A percentile compares a stretch with the other conserved stretches of the same genome.
Conservation (phyloP, 345 rosid genomes). For the Populus pruinosa region DNA sequence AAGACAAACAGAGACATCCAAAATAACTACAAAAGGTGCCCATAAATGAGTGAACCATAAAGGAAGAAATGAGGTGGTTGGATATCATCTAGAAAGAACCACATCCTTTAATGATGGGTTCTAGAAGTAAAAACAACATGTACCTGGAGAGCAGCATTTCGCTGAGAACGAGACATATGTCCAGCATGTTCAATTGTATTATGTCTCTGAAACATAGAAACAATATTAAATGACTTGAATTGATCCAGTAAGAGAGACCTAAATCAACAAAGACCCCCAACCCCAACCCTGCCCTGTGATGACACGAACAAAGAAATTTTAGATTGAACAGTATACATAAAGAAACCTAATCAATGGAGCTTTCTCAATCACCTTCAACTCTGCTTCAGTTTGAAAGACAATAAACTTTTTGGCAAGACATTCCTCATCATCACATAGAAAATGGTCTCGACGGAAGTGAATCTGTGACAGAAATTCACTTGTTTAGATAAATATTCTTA, state of each 20-base stretch:
- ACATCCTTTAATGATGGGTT: background rate
- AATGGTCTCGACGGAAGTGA: slow-evolving; percentile 86
- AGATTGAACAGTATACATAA: background rate
- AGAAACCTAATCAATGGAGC: background rate
- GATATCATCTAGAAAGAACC: background rate
- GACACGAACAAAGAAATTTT: background rate
- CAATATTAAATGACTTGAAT: slow-evolving; percentile 2
- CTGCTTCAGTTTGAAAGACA: slow-evolving; percentile 81
- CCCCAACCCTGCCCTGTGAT: background rate
- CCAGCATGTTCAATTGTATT: slow-evolving; percentile 91
- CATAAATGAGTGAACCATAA: background rate
- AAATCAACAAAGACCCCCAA: background rate
- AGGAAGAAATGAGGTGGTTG: background rate
- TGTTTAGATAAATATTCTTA: background rate
- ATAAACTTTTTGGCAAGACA: slow-evolving; percentile 89
- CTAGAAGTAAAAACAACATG: slow-evolving; percentile 6
- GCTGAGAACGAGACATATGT: slow-evolving; percentile 85
- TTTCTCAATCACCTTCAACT: slow-evolving; percentile 67
- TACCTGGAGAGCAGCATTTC: slow-evolving; percentile 95
- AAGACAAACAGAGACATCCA: slow-evolving; percentile 5
- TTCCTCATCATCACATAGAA: slow-evolving; percentile 87
- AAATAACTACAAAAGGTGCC: background rate
- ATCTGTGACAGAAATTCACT: slow-evolving; percentile 45
- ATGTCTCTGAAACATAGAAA: slow-evolving; percentile 64
- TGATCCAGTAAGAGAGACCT: background rate